Evolutionary conservation across 352 stramenopile species (phyloP).

Genomic region (Aphanomyces cochlioides): DNA sequence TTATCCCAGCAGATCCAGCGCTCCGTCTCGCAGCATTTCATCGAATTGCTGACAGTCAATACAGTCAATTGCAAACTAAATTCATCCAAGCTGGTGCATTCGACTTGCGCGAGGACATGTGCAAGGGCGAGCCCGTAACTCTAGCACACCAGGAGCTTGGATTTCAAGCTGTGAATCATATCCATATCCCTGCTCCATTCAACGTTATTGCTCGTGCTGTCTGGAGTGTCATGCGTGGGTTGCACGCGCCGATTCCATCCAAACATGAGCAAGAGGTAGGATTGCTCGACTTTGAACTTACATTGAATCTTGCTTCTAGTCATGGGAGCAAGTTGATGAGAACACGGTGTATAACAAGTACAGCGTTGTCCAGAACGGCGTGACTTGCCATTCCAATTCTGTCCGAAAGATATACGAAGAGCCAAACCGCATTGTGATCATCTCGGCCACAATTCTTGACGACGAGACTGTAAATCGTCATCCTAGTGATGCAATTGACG

Average conservation of each 20-base stretch:
- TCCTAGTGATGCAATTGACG: not conserved
- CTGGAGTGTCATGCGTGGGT: not conserved
- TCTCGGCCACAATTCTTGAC: not conserved
- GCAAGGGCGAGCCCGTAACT: not conserved
- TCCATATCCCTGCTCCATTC: conserved; percentile 8
- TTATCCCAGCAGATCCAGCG: not conserved
- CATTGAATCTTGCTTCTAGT: not conserved
- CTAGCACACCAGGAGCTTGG: not conserved
- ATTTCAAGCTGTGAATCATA: conserved; percentile 1
- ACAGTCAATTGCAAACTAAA: not conserved
- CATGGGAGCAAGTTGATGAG: not conserved
- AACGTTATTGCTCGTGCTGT: not conserved
- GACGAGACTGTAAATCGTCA: not conserved
- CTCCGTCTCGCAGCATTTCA: not conserved
- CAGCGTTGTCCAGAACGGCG: not conserved
- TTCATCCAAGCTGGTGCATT: not conserved
- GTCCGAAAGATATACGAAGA: not conserved
- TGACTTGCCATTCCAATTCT: not conserved
- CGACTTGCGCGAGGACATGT: conserved; percentile 1
- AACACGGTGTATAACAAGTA: not conserved
- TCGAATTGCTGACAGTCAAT: not conserved
- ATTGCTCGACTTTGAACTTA: not conserved
- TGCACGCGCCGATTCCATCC: not conserved
- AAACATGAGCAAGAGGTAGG: not conserved
- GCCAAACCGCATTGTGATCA: not conserved